phyloP scores from a whole-genome alignment of 2,329 filamentous ascomycete species.

The Neofusicoccum parvum region DNA sequence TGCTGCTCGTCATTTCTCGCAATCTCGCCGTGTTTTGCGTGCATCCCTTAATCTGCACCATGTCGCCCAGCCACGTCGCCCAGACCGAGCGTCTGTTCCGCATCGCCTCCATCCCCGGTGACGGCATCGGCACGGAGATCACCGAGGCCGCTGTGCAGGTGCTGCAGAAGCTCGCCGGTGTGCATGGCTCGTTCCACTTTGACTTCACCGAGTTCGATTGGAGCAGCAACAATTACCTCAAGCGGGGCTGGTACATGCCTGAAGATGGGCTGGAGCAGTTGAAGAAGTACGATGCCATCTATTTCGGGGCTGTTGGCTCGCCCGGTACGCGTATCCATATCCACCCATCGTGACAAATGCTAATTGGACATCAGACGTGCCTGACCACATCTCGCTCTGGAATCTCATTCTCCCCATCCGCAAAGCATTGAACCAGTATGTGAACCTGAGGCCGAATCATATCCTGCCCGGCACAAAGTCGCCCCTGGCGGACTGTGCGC shows the following conservation, averaged over 20 bases:
- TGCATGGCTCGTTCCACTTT: conserved; percentile 50
- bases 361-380: conserved; percentile 53
- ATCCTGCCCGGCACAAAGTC: conserved; percentile 46
- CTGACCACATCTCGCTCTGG: conserved; percentile 70
- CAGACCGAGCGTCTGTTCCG: conserved; percentile 39
- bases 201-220: conserved; percentile 57
- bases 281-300: conserved; percentile 56
- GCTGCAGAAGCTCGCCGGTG: conserved; percentile 48
- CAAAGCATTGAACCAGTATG: conserved; percentile 68
- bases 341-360: neutral
- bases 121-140: conserved; percentile 68
- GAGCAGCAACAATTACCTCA: conserved; percentile 51
- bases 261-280: conserved; percentile 54
- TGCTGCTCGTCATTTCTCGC: neutral
- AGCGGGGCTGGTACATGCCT: conserved; percentile 57
- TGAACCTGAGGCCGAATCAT: conserved; percentile 62
- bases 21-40: conserved; percentile 2
- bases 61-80: conserved; percentile 18
- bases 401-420: conserved; percentile 67
- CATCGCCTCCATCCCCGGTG: conserved; percentile 64
- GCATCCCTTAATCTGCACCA: conserved; percentile 9
- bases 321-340: conserved; percentile 42
- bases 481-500: conserved; percentile 42
- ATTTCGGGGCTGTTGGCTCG: conserved; percentile 63
- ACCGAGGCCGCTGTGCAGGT: conserved; percentile 57